These are phyloP conservation scores for Aspergillus sp. DNA, from an alignment of 2,329 filamentous ascomycete species.

Conservation along the genomic window DNA sequence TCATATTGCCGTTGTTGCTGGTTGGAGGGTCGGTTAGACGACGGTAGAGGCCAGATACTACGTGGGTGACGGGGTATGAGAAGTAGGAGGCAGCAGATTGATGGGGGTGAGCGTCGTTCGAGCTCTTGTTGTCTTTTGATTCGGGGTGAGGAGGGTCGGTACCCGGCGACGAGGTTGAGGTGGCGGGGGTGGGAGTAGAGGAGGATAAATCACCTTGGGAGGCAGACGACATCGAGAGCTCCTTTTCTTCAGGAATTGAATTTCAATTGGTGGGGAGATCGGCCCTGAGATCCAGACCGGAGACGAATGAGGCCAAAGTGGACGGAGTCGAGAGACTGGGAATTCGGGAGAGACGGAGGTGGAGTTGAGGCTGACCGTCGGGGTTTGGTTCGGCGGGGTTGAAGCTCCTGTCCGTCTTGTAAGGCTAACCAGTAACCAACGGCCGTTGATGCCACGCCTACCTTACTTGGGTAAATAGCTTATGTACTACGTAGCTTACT, in stretches of 20 bases:
- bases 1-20: slow-evolving; percentile 20
- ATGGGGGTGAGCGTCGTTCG: slow-evolving; percentile 26
- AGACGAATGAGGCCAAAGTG: background rate
- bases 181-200: slow-evolving; percentile 8
- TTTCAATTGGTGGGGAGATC: slow-evolving; percentile 7
- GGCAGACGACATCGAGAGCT: slow-evolving; percentile 16
- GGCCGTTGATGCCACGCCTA: too few relatives aligned
- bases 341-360: background rate
- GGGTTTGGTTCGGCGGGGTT: slow-evolving; percentile 10
- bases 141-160: slow-evolving; percentile 14
- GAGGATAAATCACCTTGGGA: slow-evolving; percentile 1
- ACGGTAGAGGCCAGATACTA: slow-evolving; percentile 64
- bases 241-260: background rate
- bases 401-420: too few relatives aligned
- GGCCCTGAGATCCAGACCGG: background rate
- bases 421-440: too few relatives aligned
- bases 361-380: slow-evolving; percentile 8
- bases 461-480: background rate
- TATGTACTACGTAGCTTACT: background rate
- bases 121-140: slow-evolving; percentile 3
- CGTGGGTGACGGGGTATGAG: slow-evolving; percentile 52
- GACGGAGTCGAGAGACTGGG: background rate
- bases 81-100: slow-evolving; percentile 47
- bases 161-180: slow-evolving; percentile 18
- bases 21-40: slow-evolving; percentile 55